Conservation (phyloP, 2,329 filamentous ascomycete genomes). For the Dothideomycetes sp. region DNA sequence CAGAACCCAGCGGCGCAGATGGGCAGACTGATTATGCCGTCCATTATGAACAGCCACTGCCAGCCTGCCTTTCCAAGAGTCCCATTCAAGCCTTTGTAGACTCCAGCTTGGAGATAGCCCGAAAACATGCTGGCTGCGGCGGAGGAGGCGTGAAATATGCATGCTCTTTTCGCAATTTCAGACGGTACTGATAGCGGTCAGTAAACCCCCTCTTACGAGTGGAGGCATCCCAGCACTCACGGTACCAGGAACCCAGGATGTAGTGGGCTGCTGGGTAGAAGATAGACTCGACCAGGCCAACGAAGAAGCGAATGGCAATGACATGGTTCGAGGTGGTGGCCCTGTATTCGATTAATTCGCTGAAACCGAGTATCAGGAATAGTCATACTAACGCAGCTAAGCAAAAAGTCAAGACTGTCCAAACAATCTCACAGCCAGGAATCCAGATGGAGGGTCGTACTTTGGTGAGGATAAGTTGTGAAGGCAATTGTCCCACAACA, state of each 20-base stretch:
- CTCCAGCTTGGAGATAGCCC: slow-evolving; percentile 44
- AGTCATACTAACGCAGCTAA: background rate
- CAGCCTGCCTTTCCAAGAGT: slow-evolving; percentile 39
- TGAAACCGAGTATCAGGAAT: background rate
- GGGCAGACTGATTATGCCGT: slow-evolving; percentile 43
- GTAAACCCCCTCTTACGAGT: too few relatives aligned
- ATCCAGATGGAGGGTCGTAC: background rate
- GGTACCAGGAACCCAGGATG: slow-evolving; percentile 42
- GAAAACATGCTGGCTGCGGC: slow-evolving; percentile 36
- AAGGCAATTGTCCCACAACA: background rate
- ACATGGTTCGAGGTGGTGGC: slow-evolving; percentile 24
- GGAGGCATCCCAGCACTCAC: too few relatives aligned
- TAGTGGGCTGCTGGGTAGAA: slow-evolving; percentile 44
- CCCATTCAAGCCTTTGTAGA: slow-evolving; percentile 36
- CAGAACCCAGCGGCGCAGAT: slow-evolving; percentile 41
- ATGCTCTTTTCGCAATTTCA: slow-evolving; percentile 41
- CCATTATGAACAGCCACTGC: slow-evolving; percentile 42
- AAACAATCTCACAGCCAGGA: slow-evolving; percentile 24
- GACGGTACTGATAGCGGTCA: too few relatives aligned
- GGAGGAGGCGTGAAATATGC: slow-evolving; percentile 40
- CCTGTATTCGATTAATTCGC: background rate
- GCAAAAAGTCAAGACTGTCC: slow-evolving; percentile 38
- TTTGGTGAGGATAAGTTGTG: background rate
- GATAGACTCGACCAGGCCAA: slow-evolving; percentile 31
- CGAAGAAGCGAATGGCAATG: slow-evolving; percentile 38